Conservation (phyloP, 495 filamentous ascomycete genomes). For the Cryomyces minteri region DNA sequence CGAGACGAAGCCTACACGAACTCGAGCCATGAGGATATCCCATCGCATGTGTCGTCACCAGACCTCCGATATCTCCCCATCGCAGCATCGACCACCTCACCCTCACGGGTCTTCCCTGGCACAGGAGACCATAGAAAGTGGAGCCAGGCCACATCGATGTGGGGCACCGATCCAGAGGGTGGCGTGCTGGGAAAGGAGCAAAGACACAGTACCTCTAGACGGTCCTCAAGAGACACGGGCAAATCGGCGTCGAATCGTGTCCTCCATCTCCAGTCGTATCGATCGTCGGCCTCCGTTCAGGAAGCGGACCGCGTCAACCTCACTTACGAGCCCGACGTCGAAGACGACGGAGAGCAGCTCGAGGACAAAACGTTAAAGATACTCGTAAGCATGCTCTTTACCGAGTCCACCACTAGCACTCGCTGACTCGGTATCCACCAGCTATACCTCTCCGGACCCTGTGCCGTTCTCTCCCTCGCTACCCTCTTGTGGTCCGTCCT, state of each 20-base stretch:
- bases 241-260: background rate
- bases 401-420: background rate
- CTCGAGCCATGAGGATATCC: too few species aligned
- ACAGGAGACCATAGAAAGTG: too few species aligned
- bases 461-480: slow-evolving; percentile 13
- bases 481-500: slow-evolving; percentile 16
- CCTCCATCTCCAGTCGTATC: background rate
- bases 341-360: slow-evolving; percentile 2
- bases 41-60: too few species aligned
- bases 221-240: slow-evolving; percentile 1
- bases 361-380: slow-evolving; percentile 5
- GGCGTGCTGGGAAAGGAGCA: background rate
- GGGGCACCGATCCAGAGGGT: background rate
- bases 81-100: too few species aligned
- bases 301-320: background rate
- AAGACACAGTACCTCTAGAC: background rate
- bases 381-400: background rate
- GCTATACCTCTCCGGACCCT: slow-evolving; percentile 17
- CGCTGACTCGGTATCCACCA: slow-evolving; percentile 1
- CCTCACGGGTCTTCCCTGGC: too few species aligned
- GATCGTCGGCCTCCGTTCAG: background rate
- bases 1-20: background rate
- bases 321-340: slow-evolving; percentile 3
- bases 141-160: background rate
- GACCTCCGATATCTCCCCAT: too few species aligned